Percentiles rank a stretch among this genome's conserved stretches.
These are phyloP conservation scores for Starmerella vaccinii DNA, from an alignment of 805 yeast genomes.

Conservation along the genomic window DNA sequence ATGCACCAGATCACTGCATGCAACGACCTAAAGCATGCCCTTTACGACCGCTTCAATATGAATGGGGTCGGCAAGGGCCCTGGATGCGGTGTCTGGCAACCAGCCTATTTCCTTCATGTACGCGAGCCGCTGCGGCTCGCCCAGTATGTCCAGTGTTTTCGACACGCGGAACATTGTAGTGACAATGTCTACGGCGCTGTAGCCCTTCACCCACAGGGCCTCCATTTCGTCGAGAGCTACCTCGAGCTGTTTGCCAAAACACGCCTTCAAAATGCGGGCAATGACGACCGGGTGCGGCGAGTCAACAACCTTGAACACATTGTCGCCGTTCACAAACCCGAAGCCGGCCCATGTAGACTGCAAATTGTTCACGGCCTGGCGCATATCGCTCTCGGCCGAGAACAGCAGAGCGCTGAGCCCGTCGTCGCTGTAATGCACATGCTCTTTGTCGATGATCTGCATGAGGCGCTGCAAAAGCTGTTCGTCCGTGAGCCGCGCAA, in stretches of 20 bases:
- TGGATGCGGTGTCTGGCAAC: constrained; percentile 99
- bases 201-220: constrained; percentile 78
- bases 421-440: constrained; percentile 71
- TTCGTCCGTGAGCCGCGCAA: constrained; percentile 67
- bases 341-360: constrained; percentile 94
- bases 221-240: constrained; percentile 54
- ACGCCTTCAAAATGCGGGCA: constrained; percentile 49
- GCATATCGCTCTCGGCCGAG: constrained; percentile 97
- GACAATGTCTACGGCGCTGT: constrained; percentile 84
- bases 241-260: constrained; percentile 42
- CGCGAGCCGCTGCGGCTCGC: constrained; percentile 61
- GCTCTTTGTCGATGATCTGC: constrained; percentile 58
- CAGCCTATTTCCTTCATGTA: constrained; percentile 83
- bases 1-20: constrained; percentile 97
- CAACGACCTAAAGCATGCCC: constrained; percentile 87
- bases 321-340: constrained; percentile 78
- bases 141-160: constrained; percentile 58
- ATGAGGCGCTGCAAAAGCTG: constrained; percentile 70
- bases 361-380: constrained; percentile 90
- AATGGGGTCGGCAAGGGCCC: constrained; percentile 88
- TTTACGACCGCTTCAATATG: constrained; percentile 72
- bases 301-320: constrained; percentile 91
- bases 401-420: constrained; percentile 88
- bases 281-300: constrained; percentile 90
- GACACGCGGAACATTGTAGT: constrained; percentile 83